Evolutionary conservation across 2,329 filamentous ascomycete species (phyloP), one percentile per base, ranked within the genome.

Genomic region (Zymoseptoria ardabiliae): DNA sequence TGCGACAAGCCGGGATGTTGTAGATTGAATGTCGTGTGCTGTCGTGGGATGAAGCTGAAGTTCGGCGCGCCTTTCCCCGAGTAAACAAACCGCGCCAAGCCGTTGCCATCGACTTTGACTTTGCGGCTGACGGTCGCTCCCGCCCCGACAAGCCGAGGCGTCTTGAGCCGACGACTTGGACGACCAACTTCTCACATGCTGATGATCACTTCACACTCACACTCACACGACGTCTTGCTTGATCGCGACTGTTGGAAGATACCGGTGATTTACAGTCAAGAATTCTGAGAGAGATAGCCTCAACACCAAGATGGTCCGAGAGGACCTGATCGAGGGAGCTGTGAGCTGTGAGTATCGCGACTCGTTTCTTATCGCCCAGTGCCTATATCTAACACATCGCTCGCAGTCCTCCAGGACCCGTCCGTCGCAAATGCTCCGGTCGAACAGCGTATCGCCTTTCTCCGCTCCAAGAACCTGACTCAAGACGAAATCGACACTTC

Each of bases 381-480:
- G 8, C 20, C 28, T 25, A 3, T 9, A 51, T n/a, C 51, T 28
- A 8, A 19, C 60, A 45, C 13, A 53, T 48, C 20, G 28, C 21
- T 17, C 71, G 93, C 91, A 71, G 69, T 99, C 76, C 85, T 99
- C 61, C 91, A 95, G 77, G 94, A 99, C 74, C 92, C 94, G 10
- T 95, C 88, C 55, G 93, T 99, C 67, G 85, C 91, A 45, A 85
- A 86, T 9, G 93, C 94, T 4, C 88, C 94, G n/a, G 78, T 96
- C 63, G 94, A 97, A 71, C 97, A 94, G 76, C 87, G 91, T 65
- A 84, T 97, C 61, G 89, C 91, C 8, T 99, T 99, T 69, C 82
- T 99, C 20, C 90, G 92, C 74, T 95, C 92, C 7, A 99, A 99
- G 78, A 97, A 99, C 75, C 82, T 99, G 57, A 97, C 93, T 0